phyloP scores from a whole-genome alignment of 2,329 filamentous ascomycete genomes.

The Corinectria fuckeliana region DNA sequence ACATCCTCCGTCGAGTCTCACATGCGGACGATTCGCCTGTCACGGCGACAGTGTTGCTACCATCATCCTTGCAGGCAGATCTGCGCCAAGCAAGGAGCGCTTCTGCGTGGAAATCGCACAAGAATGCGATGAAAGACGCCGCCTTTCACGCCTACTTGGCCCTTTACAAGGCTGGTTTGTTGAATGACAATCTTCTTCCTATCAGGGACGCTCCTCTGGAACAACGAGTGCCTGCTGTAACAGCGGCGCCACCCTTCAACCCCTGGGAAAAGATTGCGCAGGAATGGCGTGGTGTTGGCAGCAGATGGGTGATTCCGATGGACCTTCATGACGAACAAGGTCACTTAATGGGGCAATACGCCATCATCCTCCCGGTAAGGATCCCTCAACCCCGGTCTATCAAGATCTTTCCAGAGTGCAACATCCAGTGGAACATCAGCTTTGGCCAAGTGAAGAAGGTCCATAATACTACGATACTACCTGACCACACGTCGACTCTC shows the following conservation, averaged over 20 bases:
- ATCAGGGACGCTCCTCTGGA: conserved; percentile 51
- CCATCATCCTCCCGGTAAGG: conserved; percentile 51
- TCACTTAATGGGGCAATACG: conserved; percentile 45
- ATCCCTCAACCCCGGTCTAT: conserved; percentile 49
- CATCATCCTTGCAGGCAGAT: conserved; percentile 67
- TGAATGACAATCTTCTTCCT: conserved; percentile 82
- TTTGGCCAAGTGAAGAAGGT: conserved; percentile 25
- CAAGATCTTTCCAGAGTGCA: conserved; percentile 48
- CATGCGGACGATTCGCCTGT: conserved; percentile 43
- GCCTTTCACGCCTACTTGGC: conserved; percentile 80
- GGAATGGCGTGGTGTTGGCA: conserved; percentile 45
- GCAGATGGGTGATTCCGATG: conserved; percentile 40
- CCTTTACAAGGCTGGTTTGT: conserved; percentile 72
- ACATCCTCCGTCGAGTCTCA: conserved; percentile 56
- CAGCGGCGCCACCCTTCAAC: conserved; percentile 48
- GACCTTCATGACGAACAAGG: conserved; percentile 45
- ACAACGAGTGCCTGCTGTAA: conserved; percentile 43
- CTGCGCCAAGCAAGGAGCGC: conserved; percentile 37
- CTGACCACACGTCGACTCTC: conserved; percentile 55
- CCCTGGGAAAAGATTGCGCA: conserved; percentile 56
- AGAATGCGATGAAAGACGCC: conserved; percentile 78
- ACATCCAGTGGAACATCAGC: conserved; percentile 43
- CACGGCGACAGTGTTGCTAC: conserved; percentile 71
- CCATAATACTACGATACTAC: conserved; percentile 16
- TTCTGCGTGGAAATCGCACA: conserved; percentile 71